Percentiles rank a stretch among this genome's conserved stretches.
Evolutionary conservation across 2,329 filamentous ascomycete genomes (phyloP).

Genomic region (Rutstroemia sp.): DNA sequence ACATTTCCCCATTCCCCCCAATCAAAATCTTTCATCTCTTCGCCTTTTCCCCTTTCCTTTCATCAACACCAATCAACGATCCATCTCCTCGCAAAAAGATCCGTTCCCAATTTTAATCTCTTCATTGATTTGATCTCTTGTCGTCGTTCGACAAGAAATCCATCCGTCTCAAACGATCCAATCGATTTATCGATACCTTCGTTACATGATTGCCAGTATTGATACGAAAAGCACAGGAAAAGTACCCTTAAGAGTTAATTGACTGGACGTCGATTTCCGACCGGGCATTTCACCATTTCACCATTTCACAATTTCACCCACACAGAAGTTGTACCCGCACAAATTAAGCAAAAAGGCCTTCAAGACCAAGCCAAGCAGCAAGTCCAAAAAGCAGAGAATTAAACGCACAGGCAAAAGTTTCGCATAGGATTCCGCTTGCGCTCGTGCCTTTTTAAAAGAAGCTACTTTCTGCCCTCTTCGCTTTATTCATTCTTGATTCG

Average conservation of each 20-base stretch:
- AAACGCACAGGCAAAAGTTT: not conserved
- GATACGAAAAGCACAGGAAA: not conserved
- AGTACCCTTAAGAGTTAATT: not conserved
- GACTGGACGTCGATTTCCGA: not conserved
- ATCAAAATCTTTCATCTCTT: slow-evolving; percentile 8
- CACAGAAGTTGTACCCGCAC: not conserved
- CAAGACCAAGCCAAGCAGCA: not conserved
- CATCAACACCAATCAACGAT: slow-evolving; percentile 8
- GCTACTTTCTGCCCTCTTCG: not conserved
- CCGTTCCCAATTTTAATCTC: not conserved
- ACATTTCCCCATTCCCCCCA: not conserved
- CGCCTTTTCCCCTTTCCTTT: not conserved
- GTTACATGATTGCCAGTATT: not conserved
- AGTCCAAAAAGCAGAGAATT: not conserved
- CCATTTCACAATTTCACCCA: not conserved
- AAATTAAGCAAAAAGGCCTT: not conserved
- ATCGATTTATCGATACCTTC: not conserved
- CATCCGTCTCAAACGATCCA: not conserved
- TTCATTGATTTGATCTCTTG: not conserved
- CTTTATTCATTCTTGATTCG: not conserved
- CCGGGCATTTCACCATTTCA: not conserved
- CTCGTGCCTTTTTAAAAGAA: not conserved
- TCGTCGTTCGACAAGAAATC: not conserved
- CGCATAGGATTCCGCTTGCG: not conserved
- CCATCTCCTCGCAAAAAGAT: slow-evolving; percentile 1